phyloP scores from a whole-genome alignment of 1,284 basidiomycete genomes.

The Naganishia liquefaciens region DNA sequence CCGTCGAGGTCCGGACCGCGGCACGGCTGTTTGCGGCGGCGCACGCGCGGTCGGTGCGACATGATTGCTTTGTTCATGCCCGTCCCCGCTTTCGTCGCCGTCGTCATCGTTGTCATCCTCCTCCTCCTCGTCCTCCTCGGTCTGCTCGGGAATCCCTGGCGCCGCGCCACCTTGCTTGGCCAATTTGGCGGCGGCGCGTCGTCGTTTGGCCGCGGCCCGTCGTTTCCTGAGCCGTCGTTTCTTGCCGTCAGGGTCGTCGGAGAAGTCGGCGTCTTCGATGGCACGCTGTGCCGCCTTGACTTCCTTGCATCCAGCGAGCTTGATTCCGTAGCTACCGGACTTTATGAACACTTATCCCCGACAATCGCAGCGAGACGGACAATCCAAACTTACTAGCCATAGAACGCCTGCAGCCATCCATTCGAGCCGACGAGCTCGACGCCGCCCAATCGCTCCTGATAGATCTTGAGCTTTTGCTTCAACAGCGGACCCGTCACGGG shows the following conservation, averaged over 20 bases:
- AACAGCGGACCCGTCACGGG: conserved; percentile 26
- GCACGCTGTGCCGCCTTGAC: conserved; percentile 18
- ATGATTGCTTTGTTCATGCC: background rate
- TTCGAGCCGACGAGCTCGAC: conserved; percentile 21
- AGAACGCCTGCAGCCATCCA: conserved; percentile 25
- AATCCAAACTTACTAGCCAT: conserved; percentile 15
- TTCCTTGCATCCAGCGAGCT: conserved; percentile 25
- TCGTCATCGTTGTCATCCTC: conserved; percentile 3
- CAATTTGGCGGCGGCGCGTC: conserved; percentile 9
- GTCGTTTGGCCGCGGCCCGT: conserved; percentile 19
- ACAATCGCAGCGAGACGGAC: background rate
- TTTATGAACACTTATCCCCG: background rate
- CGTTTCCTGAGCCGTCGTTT: conserved; percentile 19
- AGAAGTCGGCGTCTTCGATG: conserved; percentile 21
- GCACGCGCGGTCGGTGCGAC: conserved; percentile 2
- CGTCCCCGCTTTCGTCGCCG: conserved; percentile 2
- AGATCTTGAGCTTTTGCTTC: conserved; percentile 28
- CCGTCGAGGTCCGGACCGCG: background rate
- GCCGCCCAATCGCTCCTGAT: conserved; percentile 24
- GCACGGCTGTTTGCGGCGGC: background rate
- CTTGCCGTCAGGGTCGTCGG: conserved; percentile 19
- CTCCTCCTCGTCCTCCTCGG: conserved; percentile 4
- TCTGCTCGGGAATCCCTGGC: background rate
- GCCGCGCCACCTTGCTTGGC: background rate
- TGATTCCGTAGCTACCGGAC: conserved; percentile 8